Conservation (phyloP, 1,284 basidiomycete species). For the Ganoderma lucidum region DNA sequence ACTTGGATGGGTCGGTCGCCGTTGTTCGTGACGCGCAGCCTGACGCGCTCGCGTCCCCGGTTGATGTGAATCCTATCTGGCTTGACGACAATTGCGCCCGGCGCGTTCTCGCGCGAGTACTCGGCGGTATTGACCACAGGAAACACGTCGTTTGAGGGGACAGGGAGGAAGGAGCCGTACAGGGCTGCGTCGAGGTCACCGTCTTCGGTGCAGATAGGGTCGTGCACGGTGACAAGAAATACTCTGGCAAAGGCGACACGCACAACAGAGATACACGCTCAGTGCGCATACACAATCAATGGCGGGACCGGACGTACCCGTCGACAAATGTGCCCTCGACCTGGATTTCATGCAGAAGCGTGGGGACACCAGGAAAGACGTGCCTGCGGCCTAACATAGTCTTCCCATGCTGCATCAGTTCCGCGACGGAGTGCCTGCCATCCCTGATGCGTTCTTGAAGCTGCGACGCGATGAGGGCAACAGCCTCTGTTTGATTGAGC, state of each 20-base stretch:
- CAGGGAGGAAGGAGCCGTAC: constrained; percentile 92
- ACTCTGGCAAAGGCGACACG: constrained; percentile 64
- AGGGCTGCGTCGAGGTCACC: constrained; percentile 86
- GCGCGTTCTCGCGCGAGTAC: constrained; percentile 62
- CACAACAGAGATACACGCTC: neutral
- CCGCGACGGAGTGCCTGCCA: constrained; percentile 87
- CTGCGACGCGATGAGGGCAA: constrained; percentile 89
- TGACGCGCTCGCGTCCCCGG: constrained; percentile 71
- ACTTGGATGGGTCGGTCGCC: constrained; percentile 96
- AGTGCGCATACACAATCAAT: constrained; percentile 2
- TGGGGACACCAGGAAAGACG: constrained; percentile 83
- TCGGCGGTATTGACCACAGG: constrained; percentile 57
- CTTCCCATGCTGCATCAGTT: constrained; percentile 95
- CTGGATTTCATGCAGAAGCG: constrained; percentile 82
- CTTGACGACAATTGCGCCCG: constrained; percentile 79
- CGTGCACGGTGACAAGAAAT: constrained; percentile 94
- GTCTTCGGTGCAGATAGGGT: constrained; percentile 87
- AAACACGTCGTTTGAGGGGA: constrained; percentile 76
- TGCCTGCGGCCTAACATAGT: constrained; percentile 88
- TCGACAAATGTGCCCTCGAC: constrained; percentile 93
- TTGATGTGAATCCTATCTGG: constrained; percentile 82
- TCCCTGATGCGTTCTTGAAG: constrained; percentile 97
- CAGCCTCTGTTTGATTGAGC: constrained; percentile 90
- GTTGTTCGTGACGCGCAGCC: constrained; percentile 87
- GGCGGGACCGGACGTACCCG: constrained; percentile 58